Evolutionary conservation across 176 grass and related monocot genomes (phyloP), one percentile per base, ranked within the genome.

Genomic region (Pharus latifolius): DNA sequence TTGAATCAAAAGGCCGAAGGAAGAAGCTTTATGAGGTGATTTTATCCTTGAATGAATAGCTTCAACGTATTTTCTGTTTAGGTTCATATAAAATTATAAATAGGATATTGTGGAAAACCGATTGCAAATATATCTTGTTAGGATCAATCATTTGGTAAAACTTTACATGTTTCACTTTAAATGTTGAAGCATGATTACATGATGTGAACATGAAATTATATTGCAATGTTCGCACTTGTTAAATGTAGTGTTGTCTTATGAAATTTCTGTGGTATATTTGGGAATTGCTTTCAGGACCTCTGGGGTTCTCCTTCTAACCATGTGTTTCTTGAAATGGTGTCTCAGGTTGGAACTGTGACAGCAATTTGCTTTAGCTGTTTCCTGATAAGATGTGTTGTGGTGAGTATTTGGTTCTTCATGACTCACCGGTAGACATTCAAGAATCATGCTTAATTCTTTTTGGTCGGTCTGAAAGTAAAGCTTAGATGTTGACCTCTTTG

Each of bases 1-100:
- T 99, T 67, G 90, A 94, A 78, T 94, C 95, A 12, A 94, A 92
- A 48, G 95, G 95, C 40, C 73, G 95, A 56, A 87, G 69, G 82
- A 94, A 94, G 73, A 99, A 99, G 79, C 81, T 99, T 76, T 83
- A 99, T 69, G 95, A 99, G 95, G 95, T 99, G 63, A 58, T 24
- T 67, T 26, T 31, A 25, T 28, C 7, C 18, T 41, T 27, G 47
- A 57, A 54, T 76, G 42, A 64, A 35, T 71, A 48, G 0, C 1
- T 49, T 50, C 18, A 25, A 35, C 49, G 59, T 34, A 73, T 31
- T 79, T 46, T 10, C 2, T 68, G 35, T 48, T 22, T 22, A 54
- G n/a, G 16, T 57, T 12, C 46, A 40, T 19, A 76, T 62, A 29
- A 48, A 33, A n/a, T 38, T 9, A 38, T 38, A n/a, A 38, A 29